These are phyloP conservation scores for Podaxis carcinomalis DNA, from an alignment of 768 basidiomycete genomes.

Conservation along the genomic window DNA sequence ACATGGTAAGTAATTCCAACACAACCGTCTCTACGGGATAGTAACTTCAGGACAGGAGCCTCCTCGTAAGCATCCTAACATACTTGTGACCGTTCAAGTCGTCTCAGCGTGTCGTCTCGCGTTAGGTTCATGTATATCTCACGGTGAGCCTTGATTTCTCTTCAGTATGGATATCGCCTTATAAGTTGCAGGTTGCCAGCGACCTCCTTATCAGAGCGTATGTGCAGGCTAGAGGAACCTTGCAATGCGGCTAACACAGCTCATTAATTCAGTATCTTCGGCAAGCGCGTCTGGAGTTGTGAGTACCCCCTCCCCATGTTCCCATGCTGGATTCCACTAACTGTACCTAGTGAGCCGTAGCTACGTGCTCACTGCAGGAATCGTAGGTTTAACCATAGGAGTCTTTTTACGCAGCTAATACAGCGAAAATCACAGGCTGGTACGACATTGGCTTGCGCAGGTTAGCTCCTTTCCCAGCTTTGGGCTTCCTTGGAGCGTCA, in stretches of 20 bases:
- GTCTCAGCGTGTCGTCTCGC: background rate
- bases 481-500: background rate
- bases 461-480: background rate
- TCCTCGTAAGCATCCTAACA: background rate
- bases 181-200: slow-evolving; percentile 15
- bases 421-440: background rate
- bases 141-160: slow-evolving; percentile 15
- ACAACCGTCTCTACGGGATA: background rate
- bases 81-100: background rate
- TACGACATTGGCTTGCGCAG: slow-evolving; percentile 1
- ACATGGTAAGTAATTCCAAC: slow-evolving; percentile 22
- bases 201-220: slow-evolving; percentile 20
- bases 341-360: slow-evolving; percentile 15
- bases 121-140: slow-evolving; percentile 16
- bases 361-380: slow-evolving; percentile 1
- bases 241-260: background rate
- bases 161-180: background rate
- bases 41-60: background rate
- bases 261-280: slow-evolving; percentile 15
- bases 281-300: slow-evolving; percentile 18
- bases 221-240: background rate
- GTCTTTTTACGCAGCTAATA: background rate
- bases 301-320: background rate
- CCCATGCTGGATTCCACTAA: background rate
- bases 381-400: background rate